Evolutionary conservation across 2,329 filamentous ascomycete genomes (phyloP).

Genomic region (Alternaria sp.): DNA sequence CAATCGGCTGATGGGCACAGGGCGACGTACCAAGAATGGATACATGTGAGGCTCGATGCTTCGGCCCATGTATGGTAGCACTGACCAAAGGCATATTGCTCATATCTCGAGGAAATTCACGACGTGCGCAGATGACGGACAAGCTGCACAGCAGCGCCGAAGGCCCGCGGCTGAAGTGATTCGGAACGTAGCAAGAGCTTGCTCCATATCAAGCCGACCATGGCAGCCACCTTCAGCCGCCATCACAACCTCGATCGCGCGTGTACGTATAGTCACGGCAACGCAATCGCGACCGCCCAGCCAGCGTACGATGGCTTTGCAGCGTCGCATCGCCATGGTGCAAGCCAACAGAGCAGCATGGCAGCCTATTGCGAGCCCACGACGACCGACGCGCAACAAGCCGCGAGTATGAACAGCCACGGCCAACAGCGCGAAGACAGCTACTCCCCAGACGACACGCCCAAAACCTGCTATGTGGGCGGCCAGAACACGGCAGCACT

Average conservation of each 20-base stretch:
- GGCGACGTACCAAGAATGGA: constrained; percentile 4
- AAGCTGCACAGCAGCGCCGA: not conserved
- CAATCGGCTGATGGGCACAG: constrained; percentile 9
- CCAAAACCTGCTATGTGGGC: not conserved
- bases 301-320: constrained; percentile 29
- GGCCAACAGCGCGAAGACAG: constrained; percentile 13
- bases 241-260: constrained; percentile 10
- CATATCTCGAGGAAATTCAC: not conserved
- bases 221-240: constrained; percentile 17
- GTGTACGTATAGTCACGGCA: constrained; percentile 13
- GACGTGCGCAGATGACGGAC: constrained; percentile 4
- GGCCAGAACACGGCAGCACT: constrained; percentile 15
- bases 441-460: constrained; percentile 12
- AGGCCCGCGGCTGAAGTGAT: constrained; percentile 9
- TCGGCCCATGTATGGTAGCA: not conserved
- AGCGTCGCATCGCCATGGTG: constrained; percentile 29
- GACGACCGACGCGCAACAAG: constrained; percentile 10
- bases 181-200: constrained; percentile 9
- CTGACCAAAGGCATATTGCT: not conserved
- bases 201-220: constrained; percentile 11
- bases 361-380: constrained; percentile 25
- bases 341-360: constrained; percentile 20
- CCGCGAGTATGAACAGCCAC: constrained; percentile 18
- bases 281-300: constrained; percentile 16
- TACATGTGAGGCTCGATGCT: not conserved